A percentile compares a stretch with the other conserved stretches of the same genome.
Conservation (phyloP, 75 land plant species). For the Cryptomeria japonica region DNA sequence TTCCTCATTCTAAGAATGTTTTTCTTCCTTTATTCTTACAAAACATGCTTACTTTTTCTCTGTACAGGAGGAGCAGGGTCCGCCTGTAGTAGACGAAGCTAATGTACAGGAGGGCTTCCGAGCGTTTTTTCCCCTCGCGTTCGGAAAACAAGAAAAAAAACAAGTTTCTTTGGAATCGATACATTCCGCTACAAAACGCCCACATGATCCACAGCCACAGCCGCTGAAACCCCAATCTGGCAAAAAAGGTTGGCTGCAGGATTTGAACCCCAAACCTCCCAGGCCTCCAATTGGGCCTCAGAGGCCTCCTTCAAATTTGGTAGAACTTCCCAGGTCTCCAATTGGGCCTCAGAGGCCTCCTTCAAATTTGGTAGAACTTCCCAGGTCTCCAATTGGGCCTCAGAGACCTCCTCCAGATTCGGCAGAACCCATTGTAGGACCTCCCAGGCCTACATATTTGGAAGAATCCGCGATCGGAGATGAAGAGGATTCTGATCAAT, state of each 20-base stretch:
- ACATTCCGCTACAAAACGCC: conserved; percentile 74
- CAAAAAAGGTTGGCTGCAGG: background rate
- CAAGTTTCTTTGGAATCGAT: conserved; percentile 50
- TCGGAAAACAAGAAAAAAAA: conserved; percentile 79
- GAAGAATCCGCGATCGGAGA: conserved; percentile 14
- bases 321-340: conserved; percentile 3
- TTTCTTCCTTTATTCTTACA: background rate
- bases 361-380: background rate
- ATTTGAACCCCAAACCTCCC: background rate
- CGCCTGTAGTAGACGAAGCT: conserved; percentile 53
- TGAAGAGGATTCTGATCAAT: conserved; percentile 28
- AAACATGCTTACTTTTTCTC: background rate
- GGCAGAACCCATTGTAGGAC: background rate
- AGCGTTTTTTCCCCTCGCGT: conserved; percentile 81
- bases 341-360: background rate
- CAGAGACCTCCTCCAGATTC: conserved; percentile 12
- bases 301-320: conserved; percentile 16
- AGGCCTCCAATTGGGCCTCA: conserved; percentile 53
- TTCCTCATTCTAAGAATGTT: too few relatives aligned
- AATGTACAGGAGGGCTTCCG: conserved; percentile 76
- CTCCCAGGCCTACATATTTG: conserved; percentile 14
- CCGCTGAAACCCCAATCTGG: conserved; percentile 14
- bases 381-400: conserved; percentile 38
- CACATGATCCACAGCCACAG: background rate
- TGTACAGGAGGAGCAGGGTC: background rate